Conservation (phyloP, 129 eudicot species). For the Flaveria linearis region DNA sequence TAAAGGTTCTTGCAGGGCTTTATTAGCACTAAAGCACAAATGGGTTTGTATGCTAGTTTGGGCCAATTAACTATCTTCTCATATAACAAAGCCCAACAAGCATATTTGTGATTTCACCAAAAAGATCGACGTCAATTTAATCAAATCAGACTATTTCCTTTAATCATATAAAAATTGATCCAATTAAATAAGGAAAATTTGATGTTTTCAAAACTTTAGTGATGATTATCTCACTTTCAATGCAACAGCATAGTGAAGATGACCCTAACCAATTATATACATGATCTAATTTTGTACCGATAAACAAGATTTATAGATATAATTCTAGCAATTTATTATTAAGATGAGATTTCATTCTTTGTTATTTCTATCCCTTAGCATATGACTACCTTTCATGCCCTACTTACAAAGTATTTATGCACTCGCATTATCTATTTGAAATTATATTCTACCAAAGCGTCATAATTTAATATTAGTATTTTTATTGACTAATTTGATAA, state of each 20-base stretch:
- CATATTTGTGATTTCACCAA: not conserved
- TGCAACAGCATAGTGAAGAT: not conserved
- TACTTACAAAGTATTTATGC: too few relatives aligned
- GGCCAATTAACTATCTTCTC: not conserved
- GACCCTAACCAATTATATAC: not conserved
- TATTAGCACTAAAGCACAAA: not conserved
- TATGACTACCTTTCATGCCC: too few relatives aligned
- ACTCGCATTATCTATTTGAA: too few relatives aligned
- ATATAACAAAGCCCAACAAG: constrained; percentile 11
- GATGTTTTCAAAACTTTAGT: not conserved
- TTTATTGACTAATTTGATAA: not conserved
- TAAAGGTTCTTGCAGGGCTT: not conserved
- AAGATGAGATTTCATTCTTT: not conserved
- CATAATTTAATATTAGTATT: not conserved
- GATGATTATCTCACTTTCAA: not conserved
- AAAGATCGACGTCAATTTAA: too few relatives aligned
- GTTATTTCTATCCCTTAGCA: too few relatives aligned
- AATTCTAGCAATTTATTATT: not conserved
- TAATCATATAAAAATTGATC: too few relatives aligned
- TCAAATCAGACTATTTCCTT: too few relatives aligned
- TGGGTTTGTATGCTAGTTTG: constrained; percentile 1
- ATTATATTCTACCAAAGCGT: too few relatives aligned
- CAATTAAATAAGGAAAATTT: too few relatives aligned
- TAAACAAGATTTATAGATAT: not conserved
- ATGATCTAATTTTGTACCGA: not conserved